phyloP scores from a whole-genome alignment of 768 basidiomycete genomes.

The Pluteus cervinus region DNA sequence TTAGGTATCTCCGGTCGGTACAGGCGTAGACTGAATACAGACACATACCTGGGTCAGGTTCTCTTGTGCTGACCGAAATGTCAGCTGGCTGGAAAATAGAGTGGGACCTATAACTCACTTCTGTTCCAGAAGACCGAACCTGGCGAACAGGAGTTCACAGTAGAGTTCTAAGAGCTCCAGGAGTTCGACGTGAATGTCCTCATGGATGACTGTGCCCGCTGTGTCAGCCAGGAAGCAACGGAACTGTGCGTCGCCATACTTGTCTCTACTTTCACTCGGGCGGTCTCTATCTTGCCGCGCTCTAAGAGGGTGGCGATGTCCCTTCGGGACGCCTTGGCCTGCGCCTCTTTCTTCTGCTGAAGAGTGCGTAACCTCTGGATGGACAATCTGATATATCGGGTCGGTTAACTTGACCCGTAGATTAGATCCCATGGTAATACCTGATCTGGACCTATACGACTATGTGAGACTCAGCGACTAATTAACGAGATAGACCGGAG shows the following conservation, averaged over 20 bases:
- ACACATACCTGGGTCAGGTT: slow-evolving; percentile 73
- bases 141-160: slow-evolving; percentile 86
- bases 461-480: too few relatives aligned
- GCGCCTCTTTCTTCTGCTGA: slow-evolving; percentile 89
- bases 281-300: slow-evolving; percentile 77
- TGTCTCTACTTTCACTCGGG: slow-evolving; percentile 79
- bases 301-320: slow-evolving; percentile 81
- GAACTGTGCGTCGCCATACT: too few relatives aligned
- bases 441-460: slow-evolving; percentile 35
- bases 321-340: slow-evolving; percentile 61
- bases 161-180: slow-evolving; percentile 92
- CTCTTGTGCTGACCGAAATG: slow-evolving; percentile 47
- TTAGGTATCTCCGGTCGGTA: slow-evolving; percentile 1
- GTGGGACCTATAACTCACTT: slow-evolving; percentile 44
- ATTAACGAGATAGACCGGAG: too few relatives aligned
- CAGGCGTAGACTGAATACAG: background rate
- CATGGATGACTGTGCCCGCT: slow-evolving; percentile 76
- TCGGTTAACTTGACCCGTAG: slow-evolving; percentile 3
- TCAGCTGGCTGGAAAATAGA: slow-evolving; percentile 8
- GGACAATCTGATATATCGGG: slow-evolving; percentile 48
- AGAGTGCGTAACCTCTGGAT: slow-evolving; percentile 81
- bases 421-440: slow-evolving; percentile 16
- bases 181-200: slow-evolving; percentile 81
- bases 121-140: slow-evolving; percentile 89
- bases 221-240: too few relatives aligned